phyloP scores from a whole-genome alignment of 805 yeast species.

The Spencermartinsiella europaea region DNA sequence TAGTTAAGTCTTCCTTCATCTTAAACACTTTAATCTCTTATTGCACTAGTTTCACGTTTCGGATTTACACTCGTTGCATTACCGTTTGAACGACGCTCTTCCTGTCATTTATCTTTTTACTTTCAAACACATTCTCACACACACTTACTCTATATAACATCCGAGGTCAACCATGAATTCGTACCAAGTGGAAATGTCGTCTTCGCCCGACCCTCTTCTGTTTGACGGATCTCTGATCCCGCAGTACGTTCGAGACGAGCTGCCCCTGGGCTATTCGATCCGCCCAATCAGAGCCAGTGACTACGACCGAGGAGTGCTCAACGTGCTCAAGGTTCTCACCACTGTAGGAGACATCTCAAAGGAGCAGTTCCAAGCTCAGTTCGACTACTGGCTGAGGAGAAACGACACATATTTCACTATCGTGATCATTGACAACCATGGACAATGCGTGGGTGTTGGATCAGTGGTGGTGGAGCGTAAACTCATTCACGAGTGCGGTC shows the following conservation, averaged over 20 bases:
- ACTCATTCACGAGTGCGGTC: slow-evolving; percentile 73
- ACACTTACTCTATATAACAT: too few species aligned
- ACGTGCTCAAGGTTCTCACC: slow-evolving; percentile 64
- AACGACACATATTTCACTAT: slow-evolving; percentile 56
- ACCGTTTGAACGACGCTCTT: too few species aligned
- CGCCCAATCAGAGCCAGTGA: slow-evolving; percentile 56
- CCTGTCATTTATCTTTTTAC: too few species aligned
- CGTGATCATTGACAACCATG: slow-evolving; percentile 55
- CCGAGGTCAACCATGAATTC: too few species aligned
- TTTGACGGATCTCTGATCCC: slow-evolving; percentile 28
- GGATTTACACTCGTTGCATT: too few species aligned
- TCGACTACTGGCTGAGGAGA: slow-evolving; percentile 53
- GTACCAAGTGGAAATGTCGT: too few species aligned
- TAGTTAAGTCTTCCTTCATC: too few species aligned
- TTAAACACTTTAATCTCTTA: too few species aligned
- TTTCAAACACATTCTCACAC: too few species aligned
- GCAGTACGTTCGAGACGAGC: slow-evolving; percentile 17
- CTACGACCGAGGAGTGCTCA: slow-evolving; percentile 55
- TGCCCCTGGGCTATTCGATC: slow-evolving; percentile 64
- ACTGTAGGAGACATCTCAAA: slow-evolving; percentile 69
- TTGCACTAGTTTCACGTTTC: too few species aligned
- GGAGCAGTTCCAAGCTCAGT: slow-evolving; percentile 44
- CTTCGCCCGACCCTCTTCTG: slow-evolving; percentile 18
- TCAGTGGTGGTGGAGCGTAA: slow-evolving; percentile 75
- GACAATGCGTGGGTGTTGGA: slow-evolving; percentile 74